phyloP scores from a whole-genome alignment of 2,329 filamentous ascomycete species.

The Diplodia intermedia region DNA sequence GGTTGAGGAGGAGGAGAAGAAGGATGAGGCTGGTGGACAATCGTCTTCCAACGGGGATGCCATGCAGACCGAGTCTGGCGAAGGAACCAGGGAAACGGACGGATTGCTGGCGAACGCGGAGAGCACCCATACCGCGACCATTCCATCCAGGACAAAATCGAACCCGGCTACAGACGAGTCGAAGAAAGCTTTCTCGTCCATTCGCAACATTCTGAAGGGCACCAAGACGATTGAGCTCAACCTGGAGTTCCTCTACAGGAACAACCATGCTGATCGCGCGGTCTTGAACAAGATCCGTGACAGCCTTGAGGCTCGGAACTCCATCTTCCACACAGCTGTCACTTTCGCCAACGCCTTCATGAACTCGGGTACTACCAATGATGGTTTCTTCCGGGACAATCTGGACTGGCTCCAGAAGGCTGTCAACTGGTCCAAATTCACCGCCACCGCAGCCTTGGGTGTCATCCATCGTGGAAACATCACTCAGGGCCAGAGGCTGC shows the following conservation, averaged over 20 bases:
- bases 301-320: conserved; percentile 93
- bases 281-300: conserved; percentile 97
- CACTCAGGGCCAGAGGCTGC: conserved; percentile 87
- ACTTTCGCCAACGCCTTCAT: conserved; percentile 99
- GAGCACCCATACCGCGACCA: conserved; percentile 58
- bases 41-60: conserved; percentile 50
- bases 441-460: conserved; percentile 91
- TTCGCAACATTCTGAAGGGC: conserved; percentile 75
- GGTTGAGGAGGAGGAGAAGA: conserved; percentile 57
- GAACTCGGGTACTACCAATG: conserved; percentile 97
- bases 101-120: conserved; percentile 63
- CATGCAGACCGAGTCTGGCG: conserved; percentile 44
- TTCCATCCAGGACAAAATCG: conserved; percentile 52
- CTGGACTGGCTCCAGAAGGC: conserved; percentile 98
- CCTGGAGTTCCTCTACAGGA: conserved; percentile 94
- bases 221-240: conserved; percentile 94
- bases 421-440: conserved; percentile 99
- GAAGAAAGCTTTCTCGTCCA: conserved; percentile 62
- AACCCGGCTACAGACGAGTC: conserved; percentile 57
- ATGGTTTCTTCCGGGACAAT: conserved; percentile 98
- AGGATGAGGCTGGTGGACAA: conserved; percentile 46
- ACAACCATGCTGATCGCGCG: conserved; percentile 88
- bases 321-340: conserved; percentile 96
- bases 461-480: conserved; percentile 97
- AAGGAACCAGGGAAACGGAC: conserved; percentile 64